Conservation (phyloP, 768 basidiomycete species). For the Porphyrellus cyaneotinctus region DNA sequence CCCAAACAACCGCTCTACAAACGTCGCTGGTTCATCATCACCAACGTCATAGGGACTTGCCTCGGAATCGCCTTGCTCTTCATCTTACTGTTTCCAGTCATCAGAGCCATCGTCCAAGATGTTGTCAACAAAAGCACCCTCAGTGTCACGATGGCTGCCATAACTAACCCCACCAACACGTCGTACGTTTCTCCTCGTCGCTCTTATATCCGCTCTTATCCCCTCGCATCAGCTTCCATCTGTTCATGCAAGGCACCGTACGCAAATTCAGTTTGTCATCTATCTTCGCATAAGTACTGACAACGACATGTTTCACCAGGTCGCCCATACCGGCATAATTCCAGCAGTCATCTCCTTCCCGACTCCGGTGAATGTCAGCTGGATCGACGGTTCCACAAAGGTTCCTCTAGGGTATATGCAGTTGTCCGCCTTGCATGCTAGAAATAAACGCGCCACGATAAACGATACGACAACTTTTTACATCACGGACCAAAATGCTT, state of each 20-base stretch:
- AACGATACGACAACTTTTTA: slow-evolving; percentile 57
- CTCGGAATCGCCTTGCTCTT: slow-evolving; percentile 62
- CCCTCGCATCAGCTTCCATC: slow-evolving; percentile 41
- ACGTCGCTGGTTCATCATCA: slow-evolving; percentile 60
- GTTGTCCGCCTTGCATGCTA: slow-evolving; percentile 46
- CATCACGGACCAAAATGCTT: slow-evolving; percentile 53
- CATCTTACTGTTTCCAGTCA: slow-evolving; percentile 63
- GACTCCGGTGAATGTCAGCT: slow-evolving; percentile 53
- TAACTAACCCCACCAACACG: slow-evolving; percentile 50
- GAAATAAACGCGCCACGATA: slow-evolving; percentile 53
- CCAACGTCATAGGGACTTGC: slow-evolving; percentile 44
- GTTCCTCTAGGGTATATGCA: slow-evolving; percentile 52
- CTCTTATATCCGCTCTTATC: slow-evolving; percentile 1
- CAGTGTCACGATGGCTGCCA: slow-evolving; percentile 48
- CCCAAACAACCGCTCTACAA: slow-evolving; percentile 50
- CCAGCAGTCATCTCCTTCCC: slow-evolving; percentile 59
- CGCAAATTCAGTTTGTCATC: slow-evolving; percentile 7
- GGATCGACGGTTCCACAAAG: slow-evolving; percentile 49
- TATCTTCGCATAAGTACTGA: neutral
- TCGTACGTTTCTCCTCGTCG: slow-evolving; percentile 39
- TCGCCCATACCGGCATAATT: slow-evolving; percentile 64
- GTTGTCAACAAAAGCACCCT: slow-evolving; percentile 56
- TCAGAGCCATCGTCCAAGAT: slow-evolving; percentile 61
- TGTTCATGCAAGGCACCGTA: slow-evolving; percentile 54
- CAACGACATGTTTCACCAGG: slow-evolving; percentile 32